phyloP scores from a whole-genome alignment of 345 rosid genomes.

The Eucalyptus marginata region DNA sequence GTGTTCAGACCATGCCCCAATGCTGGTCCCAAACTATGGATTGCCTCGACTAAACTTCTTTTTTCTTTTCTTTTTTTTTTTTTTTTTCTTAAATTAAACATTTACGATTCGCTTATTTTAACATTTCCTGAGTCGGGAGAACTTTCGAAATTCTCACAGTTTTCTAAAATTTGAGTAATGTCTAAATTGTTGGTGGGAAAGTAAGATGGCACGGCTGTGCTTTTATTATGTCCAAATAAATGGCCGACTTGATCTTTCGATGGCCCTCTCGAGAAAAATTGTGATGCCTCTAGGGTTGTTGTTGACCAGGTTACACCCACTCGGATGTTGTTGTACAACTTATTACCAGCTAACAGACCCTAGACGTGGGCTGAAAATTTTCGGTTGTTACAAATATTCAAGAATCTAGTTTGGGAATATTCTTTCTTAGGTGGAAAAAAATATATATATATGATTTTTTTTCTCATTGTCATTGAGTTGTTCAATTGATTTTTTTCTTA shows the following conservation, averaged over 20 bases:
- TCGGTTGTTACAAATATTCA: neutral
- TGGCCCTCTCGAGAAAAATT: neutral
- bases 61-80: rapidly evolving
- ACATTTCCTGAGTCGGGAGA: neutral
- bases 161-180: neutral
- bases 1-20: neutral
- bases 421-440: neutral
- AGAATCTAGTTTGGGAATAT: neutral
- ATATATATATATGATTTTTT: neutral
- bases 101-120: neutral
- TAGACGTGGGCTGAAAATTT: neutral
- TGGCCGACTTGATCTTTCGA: neutral
- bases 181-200: neutral
- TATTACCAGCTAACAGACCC: neutral
- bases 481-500: rapidly evolving
- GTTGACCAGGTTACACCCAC: neutral
- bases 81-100: neutral
- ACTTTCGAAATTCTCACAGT: neutral
- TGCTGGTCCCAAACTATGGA: neutral
- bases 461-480: neutral
- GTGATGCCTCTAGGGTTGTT: neutral
- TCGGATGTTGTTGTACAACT: neutral
- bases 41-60: neutral
- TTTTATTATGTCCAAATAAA: neutral
- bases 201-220: neutral